Evolutionary conservation across 2,329 filamentous ascomycete species (phyloP), one percentile per base, ranked within the genome.

Genomic region (Fusarium haematococcum): DNA sequence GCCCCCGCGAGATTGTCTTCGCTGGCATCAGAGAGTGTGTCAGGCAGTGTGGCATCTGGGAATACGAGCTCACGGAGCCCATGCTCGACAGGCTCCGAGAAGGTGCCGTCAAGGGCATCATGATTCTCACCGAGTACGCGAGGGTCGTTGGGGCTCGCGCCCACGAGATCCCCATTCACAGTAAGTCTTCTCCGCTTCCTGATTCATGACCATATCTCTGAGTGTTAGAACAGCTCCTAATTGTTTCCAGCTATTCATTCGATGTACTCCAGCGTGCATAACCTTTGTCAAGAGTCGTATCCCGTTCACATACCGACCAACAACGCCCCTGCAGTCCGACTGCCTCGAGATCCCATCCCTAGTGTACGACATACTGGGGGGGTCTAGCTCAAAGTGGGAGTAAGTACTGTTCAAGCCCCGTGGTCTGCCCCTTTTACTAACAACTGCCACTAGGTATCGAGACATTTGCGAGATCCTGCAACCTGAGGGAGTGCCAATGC

Each of bases 131-230:
- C 6, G 56, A 74, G 33, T 71, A 48, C 43, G 54, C 54, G 11
- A 61, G 20, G 41, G 39, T 63, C 9, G 33, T 75, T 8, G 73
- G 67, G 6, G 52, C 39, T 39, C 68, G 73, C 25, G 73, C 73
- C 25, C 56, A 74, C 13, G 73, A 71, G 50, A 64, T 71, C n/a
- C 73, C 70, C 30, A 41, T 75, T 16, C 57, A 74, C 48, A 50
- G 70, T 69, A 64, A 58, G 70, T 54, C 30, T 25, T 39, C 14
- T 25, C 20, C 45, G 13, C 43, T 30, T 30, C 10, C 4, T 4
- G 25, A 52, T 52, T 5, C 10, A 7, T 6, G 5, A 18, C 10
- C 45, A 4, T n/a, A 23, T 37, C 27, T 56, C 56, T 58, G 16
- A 37, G n/a, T 23, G 16, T 32, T 27, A 6, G 66, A 27, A 20